phyloP scores from a whole-genome alignment of 371 early-diverging fungal species.

The Mucor plumbeus region DNA sequence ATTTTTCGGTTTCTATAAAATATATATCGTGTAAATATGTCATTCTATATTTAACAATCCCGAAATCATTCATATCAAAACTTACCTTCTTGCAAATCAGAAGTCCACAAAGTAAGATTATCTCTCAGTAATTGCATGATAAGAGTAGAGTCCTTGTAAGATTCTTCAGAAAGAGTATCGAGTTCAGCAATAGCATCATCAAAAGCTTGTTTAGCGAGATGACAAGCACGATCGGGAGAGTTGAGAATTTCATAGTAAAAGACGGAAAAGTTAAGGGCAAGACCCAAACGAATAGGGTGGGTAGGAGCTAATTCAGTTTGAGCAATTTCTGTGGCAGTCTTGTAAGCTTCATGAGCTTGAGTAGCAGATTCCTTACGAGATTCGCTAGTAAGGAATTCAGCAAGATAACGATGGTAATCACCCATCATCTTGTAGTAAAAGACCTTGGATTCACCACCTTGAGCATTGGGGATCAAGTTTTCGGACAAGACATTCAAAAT shows the following conservation, averaged over 20 bases:
- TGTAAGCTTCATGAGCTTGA: slow-evolving; percentile 95
- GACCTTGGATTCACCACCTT: slow-evolving; percentile 95
- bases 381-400: slow-evolving; percentile 94
- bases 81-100: slow-evolving; percentile 88
- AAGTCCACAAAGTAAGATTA: slow-evolving; percentile 99
- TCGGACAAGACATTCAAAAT: slow-evolving; percentile 92
- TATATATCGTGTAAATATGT: slow-evolving; percentile 7
- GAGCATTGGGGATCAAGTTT: slow-evolving; percentile 85
- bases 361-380: slow-evolving; percentile 89
- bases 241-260: slow-evolving; percentile 99
- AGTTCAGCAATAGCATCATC: slow-evolving; percentile 99
- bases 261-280: slow-evolving; percentile 99
- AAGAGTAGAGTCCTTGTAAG: slow-evolving; percentile 99
- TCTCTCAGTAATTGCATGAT: slow-evolving; percentile 99
- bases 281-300: slow-evolving; percentile 99
- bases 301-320: slow-evolving; percentile 95
- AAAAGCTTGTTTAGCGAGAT: slow-evolving; percentile 98
- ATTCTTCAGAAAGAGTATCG: slow-evolving; percentile 98
- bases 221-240: slow-evolving; percentile 98
- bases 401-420: slow-evolving; percentile 97
- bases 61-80: background rate
- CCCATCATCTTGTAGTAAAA: slow-evolving; percentile 98
- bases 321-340: slow-evolving; percentile 95
- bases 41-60: background rate
- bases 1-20: slow-evolving; percentile 74